Evolutionary conservation across 2,329 filamentous ascomycete species (phyloP).

Genomic region (Pseudofabraea citricarpa): DNA sequence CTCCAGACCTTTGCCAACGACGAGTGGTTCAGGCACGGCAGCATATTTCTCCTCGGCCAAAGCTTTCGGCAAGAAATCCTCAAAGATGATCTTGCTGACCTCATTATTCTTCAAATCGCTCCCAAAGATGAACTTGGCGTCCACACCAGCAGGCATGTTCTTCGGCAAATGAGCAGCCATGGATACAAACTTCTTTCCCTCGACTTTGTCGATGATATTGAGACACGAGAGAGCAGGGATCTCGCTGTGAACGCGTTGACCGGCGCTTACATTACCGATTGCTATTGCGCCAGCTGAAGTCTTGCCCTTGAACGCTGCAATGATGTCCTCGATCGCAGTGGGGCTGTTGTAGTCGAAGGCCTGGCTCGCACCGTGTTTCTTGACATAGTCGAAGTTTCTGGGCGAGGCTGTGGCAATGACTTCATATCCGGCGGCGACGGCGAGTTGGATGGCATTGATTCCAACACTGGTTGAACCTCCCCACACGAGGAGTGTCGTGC

Average conservation of each 20-base stretch:
- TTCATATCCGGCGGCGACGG: not conserved
- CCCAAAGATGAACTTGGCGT: slow-evolving; percentile 21
- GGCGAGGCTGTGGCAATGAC: slow-evolving; percentile 29
- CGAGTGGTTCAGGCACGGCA: slow-evolving; percentile 27
- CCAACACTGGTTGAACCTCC: slow-evolving; percentile 8
- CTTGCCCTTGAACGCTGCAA: slow-evolving; percentile 26
- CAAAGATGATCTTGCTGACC: slow-evolving; percentile 24
- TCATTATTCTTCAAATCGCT: slow-evolving; percentile 20
- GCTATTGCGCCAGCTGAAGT: slow-evolving; percentile 28
- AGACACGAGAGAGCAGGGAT: too few relatives aligned
- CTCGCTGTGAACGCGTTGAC: too few relatives aligned
- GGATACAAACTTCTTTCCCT: slow-evolving; percentile 20
- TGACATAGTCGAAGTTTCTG: slow-evolving; percentile 29
- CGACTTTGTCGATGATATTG: slow-evolving; percentile 17
- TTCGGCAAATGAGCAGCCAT: not conserved
- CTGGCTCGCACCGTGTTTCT: slow-evolving; percentile 32
- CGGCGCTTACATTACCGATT: slow-evolving; percentile 19
- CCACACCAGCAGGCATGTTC: slow-evolving; percentile 11
- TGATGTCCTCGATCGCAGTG: slow-evolving; percentile 23
- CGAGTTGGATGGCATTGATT: slow-evolving; percentile 27
- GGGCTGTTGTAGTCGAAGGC: slow-evolving; percentile 34
- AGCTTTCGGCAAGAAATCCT: slow-evolving; percentile 28
- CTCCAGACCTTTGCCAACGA: slow-evolving; percentile 37
- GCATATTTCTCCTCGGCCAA: slow-evolving; percentile 28
- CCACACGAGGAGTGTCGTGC: slow-evolving; percentile 12